phyloP scores from a whole-genome alignment of 768 basidiomycete genomes.

The Butyriboletus loyo region DNA sequence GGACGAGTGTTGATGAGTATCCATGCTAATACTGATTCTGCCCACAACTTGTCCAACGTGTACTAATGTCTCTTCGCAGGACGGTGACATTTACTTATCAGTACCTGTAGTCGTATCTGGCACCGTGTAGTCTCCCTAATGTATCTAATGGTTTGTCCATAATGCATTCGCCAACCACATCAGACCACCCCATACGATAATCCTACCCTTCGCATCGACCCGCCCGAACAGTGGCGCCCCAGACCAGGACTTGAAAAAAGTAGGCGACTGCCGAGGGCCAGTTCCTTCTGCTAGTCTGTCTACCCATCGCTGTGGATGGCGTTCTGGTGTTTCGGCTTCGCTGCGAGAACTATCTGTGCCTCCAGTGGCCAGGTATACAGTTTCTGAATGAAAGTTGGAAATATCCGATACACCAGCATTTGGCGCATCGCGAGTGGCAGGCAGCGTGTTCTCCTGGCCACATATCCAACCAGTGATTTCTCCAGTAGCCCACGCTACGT shows the following conservation, averaged over 20 bases:
- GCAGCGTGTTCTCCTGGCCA: conserved; percentile 28
- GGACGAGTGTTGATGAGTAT: conserved; percentile 71
- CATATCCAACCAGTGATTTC: conserved; percentile 64
- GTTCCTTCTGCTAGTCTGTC: conserved; percentile 45
- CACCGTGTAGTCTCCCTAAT: neutral
- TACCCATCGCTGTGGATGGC: conserved; percentile 45
- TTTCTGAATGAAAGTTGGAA: conserved; percentile 2
- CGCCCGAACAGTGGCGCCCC: conserved; percentile 30
- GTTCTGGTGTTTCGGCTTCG: conserved; percentile 39
- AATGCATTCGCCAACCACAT: conserved; percentile 69
- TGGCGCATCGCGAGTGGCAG: conserved; percentile 14
- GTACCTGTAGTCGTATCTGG: neutral
- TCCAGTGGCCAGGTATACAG: conserved; percentile 6
- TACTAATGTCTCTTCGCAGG: conserved; percentile 23
- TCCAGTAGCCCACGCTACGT: conserved; percentile 71
- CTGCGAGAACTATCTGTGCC: neutral
- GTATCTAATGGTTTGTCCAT: conserved; percentile 41
- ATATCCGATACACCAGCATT: neutral
- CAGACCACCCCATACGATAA: conserved; percentile 38
- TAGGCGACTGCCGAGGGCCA: conserved; percentile 17
- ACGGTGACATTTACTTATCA: neutral
- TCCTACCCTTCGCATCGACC: conserved; percentile 42
- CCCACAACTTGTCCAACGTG: neutral
- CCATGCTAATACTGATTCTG: conserved; percentile 87
- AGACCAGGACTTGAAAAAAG: conserved; percentile 31